Evolutionary conservation across 2,329 filamentous ascomycete species (phyloP).

Genomic region (Pyrenochaeta sp.): DNA sequence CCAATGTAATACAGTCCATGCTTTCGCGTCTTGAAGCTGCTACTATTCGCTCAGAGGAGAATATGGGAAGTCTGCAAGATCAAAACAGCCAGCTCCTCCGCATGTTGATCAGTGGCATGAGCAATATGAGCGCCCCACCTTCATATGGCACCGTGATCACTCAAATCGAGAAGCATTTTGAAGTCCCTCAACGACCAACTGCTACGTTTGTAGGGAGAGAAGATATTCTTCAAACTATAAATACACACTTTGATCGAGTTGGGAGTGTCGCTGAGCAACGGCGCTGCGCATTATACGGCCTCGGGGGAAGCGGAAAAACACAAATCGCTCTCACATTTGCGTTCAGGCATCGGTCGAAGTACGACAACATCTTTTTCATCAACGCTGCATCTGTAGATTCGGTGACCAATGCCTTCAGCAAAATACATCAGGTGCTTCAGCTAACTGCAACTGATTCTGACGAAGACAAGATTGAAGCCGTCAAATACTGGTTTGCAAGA

Average conservation of each 20-base stretch:
- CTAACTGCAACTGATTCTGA: constrained; percentile 14
- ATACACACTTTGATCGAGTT: not conserved
- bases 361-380: constrained; percentile 3
- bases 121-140: not conserved
- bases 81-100: not conserved
- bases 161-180: not conserved
- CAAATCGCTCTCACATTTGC: constrained; percentile 37
- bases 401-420: constrained; percentile 9
- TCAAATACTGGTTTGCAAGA: constrained; percentile 15
- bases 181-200: not conserved
- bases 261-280: not conserved
- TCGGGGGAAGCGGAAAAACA: constrained; percentile 42
- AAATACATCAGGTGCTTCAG: not conserved
- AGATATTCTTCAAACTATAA: not conserved
- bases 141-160: not conserved
- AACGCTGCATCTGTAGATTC: constrained; percentile 16
- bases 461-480: constrained; percentile 10
- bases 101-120: not conserved
- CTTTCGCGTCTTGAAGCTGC: not conserved
- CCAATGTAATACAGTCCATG: not conserved
- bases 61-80: not conserved
- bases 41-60: not conserved
- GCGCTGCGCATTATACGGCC: constrained; percentile 15
- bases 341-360: constrained; percentile 14
- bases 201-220: not conserved